Base-by-base conservation (phyloP, 306 rosid species). In the Ormosia emarginata region DNA sequence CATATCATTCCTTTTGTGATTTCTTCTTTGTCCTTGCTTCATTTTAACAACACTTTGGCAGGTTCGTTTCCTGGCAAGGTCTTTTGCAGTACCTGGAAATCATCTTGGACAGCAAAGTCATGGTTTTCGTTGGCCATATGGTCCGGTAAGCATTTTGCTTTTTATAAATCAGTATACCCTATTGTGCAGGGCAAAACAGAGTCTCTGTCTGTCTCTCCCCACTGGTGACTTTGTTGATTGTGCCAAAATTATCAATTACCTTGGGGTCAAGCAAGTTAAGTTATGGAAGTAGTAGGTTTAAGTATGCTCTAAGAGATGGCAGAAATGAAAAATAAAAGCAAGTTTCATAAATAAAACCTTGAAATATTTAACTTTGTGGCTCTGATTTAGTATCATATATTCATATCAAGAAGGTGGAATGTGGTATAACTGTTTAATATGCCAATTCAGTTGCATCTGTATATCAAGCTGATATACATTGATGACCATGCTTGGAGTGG, bases 71-170 rank as follows among this genome's bases (percentile, higher is more conserved):
- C 82, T 95, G 73, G 99, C 99, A 65, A 93, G 96, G 50, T 95
- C 99, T 55, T 95, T 93, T 80, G 95, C 81, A 5, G 90, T 95
- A 43, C 98, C 99, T 72, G 99, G 99, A 81, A 92, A 95, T 90
- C 94, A 95, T 82, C 90, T 90, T 52, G 99, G 99, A 67, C 99
- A 95, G 85, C 99, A 92, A 85, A 93, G 99, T 87, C 92, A 95
- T 47, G 99, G 99, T 37, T 95, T 87, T 50, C 93, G 92, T 61
- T 95, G 99, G 99, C 99, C 99, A 64, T 95, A 93, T 88, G 99
- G 99, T 82, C 97, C 97, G 18, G 99, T 95, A 88, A 93, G 97
- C 57, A 43, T 74, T 56, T 74, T 61, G 7, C 34, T 65, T 36
- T 6, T 13, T 73, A 34, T 58, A 39, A 13, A 30, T 76, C 18